These are phyloP conservation scores for Boletus reticuloceps DNA, from an alignment of 768 basidiomycete genomes.

Conservation along the genomic window DNA sequence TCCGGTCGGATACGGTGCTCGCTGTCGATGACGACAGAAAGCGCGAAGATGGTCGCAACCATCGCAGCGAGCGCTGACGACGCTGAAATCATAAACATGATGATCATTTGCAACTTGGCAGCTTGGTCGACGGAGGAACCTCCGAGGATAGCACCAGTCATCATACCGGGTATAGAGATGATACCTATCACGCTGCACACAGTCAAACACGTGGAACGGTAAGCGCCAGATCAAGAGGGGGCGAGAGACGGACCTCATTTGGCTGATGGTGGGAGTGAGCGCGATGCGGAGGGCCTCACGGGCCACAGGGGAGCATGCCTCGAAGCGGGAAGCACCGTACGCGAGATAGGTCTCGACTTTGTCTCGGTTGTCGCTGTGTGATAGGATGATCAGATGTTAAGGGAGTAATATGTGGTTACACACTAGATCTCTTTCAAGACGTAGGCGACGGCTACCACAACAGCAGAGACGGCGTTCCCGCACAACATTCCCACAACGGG, in stretches of 20 bases:
- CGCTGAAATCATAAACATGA: constrained; percentile 91
- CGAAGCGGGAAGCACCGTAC: constrained; percentile 79
- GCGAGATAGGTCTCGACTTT: constrained; percentile 85
- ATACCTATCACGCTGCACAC: constrained; percentile 62
- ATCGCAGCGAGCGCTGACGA: constrained; percentile 71
- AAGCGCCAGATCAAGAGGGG: not conserved
- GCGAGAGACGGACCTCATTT: constrained; percentile 62
- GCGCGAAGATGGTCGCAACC: constrained; percentile 55
- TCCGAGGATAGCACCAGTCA: constrained; percentile 89
- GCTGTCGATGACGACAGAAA: constrained; percentile 62
- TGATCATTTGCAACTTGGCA: constrained; percentile 85
- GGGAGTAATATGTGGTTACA: constrained; percentile 20
- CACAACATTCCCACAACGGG: constrained; percentile 87
- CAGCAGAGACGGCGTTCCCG: constrained; percentile 72
- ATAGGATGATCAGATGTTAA: not conserved
- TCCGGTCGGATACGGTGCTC: constrained; percentile 66
- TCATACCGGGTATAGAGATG: constrained; percentile 85
- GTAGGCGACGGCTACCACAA: constrained; percentile 67
- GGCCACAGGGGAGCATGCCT: constrained; percentile 79
- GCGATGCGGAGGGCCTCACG: constrained; percentile 77
- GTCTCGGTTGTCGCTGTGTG: constrained; percentile 70
- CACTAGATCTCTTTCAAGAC: constrained; percentile 78
- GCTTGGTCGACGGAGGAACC: constrained; percentile 84
- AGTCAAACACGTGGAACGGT: not conserved
- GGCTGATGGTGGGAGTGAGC: constrained; percentile 77